Evolutionary conservation across 2,329 filamentous ascomycete genomes (phyloP).

Genomic region (Rhynchosporium graminicola): DNA sequence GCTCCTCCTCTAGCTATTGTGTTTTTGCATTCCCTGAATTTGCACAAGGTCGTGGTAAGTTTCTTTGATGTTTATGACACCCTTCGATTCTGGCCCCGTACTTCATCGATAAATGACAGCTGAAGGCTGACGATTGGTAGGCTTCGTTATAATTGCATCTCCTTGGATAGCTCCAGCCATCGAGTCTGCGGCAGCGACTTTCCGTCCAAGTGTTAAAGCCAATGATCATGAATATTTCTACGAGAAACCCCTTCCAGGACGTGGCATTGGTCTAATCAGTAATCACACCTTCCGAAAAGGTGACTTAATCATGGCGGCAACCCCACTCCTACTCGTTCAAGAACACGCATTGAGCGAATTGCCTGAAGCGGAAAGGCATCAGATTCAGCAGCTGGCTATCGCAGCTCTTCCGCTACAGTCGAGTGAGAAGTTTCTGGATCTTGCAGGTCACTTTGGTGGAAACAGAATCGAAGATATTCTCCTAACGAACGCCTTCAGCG

Average conservation of each 20-base stretch:
- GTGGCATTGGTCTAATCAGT: conserved; percentile 19
- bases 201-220: not conserved
- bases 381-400: not conserved
- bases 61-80: not conserved
- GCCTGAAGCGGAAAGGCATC: not conserved
- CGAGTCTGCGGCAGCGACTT: no score
- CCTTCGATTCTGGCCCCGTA: no score
- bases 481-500: conserved; percentile 22
- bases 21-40: not conserved
- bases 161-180: not conserved
- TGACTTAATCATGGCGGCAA: conserved; percentile 18
- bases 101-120: not conserved
- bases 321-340: conserved; percentile 19
- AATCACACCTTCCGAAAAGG: conserved; percentile 20
- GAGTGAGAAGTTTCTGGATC: conserved; percentile 2
- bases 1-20: not conserved
- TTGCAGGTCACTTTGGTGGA: conserved; percentile 22
- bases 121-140: not conserved
- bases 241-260: conserved; percentile 15
- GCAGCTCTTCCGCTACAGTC: not conserved
- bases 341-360: conserved; percentile 13
- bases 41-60: conserved; percentile 3
- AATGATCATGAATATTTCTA: not conserved
- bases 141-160: conserved; percentile 1
- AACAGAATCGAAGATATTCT: conserved; percentile 22